phyloP scores from a whole-genome alignment of 1,284 basidiomycete genomes.

The Fomitopsis pinicola region DNA sequence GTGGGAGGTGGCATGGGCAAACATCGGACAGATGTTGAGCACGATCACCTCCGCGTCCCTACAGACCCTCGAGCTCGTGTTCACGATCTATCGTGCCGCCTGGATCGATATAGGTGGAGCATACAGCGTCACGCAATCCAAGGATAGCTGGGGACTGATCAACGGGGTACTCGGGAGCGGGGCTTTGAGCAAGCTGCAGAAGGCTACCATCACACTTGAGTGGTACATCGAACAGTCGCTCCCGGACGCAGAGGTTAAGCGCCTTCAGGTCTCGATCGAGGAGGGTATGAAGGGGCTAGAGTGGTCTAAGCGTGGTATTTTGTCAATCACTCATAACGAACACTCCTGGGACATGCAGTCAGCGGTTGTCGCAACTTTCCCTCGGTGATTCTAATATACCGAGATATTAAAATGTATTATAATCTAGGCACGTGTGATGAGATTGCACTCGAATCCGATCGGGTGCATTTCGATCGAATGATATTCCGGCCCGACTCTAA shows the following conservation, averaged over 20 bases:
- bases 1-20: background rate
- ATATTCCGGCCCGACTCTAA: no score
- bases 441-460: no score
- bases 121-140: background rate
- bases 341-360: background rate
- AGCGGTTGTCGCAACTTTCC: no score
- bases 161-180: background rate
- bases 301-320: background rate
- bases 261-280: background rate
- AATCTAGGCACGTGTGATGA: no score
- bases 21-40: background rate
- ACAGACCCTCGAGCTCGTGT: background rate
- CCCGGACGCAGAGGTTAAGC: background rate
- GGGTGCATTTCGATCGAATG: no score
- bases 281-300: background rate
- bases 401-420: no score
- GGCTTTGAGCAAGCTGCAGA: background rate
- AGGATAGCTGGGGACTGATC: background rate
- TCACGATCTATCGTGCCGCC: background rate
- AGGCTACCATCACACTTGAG: background rate
- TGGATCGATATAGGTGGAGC: background rate
- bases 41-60: background rate
- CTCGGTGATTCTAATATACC: no score
- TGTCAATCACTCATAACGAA: background rate
- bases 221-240: background rate